Evolutionary conservation across 2,329 filamentous ascomycete species (phyloP), one percentile per base, ranked within the genome.

Genomic region (Pyrenochaeta sp.): DNA sequence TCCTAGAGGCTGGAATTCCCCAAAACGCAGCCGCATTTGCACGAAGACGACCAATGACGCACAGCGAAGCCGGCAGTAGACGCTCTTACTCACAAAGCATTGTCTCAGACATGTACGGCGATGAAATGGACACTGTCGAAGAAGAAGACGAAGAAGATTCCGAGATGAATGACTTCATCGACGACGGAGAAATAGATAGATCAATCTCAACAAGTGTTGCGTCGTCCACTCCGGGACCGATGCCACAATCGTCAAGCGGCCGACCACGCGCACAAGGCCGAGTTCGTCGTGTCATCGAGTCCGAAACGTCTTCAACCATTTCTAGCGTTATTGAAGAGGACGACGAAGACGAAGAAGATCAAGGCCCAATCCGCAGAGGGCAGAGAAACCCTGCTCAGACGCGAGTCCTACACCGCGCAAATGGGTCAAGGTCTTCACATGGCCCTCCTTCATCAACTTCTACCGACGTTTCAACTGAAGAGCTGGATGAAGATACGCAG

Each of bases 101-200:
- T 44, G 68, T 74, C 33, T 77, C 75, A 14, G 74, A 76, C 56
- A 67, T 77, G 41, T 69, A 71, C 33, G 72, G 69, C 4, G 75
- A 77, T 40, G 76, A 78, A 50, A 78, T 78, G 75, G 74, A 73
- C 51, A 76, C 71, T 2, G 67, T 78, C 23, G 74, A 77, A 47
- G 77, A 79, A 52, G 75, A 78, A 62, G 76, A 78, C 45, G 77
- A 78, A 41, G 74, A 74, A 37, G 73, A 77, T 45, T 77, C 75
- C 1, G 77, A 75, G 7, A 77, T 78, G 75, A 74, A 74, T 48
- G 75, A 73, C 49, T 78, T 79, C 58, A 74, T 78, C 39, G 73
- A 76, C 36, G 74, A 77, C 35, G 69, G 60, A n/a, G 69, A 63
- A 10, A 45, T 59, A 3, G 64, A 63, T 5, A 58, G 60, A 6